phyloP scores from a whole-genome alignment of 805 yeast genomes.

The Saccharomycopsis fibuligera region DNA sequence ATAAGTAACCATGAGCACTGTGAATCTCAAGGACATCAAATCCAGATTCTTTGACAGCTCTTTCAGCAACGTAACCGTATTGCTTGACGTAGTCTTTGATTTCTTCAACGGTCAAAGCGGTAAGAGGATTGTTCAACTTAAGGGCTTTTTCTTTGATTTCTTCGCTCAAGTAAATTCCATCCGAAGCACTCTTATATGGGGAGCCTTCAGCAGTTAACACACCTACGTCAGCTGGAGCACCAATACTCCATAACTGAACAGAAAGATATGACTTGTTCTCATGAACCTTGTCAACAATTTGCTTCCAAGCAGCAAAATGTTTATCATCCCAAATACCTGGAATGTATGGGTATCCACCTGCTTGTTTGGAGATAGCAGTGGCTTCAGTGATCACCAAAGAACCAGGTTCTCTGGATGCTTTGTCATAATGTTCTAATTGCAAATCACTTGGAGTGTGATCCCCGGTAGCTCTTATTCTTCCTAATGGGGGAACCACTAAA shows the following conservation, averaged over 20 bases:
- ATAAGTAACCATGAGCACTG: conserved; percentile 55
- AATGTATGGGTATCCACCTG: conserved; percentile 37
- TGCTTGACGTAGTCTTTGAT: conserved; percentile 35
- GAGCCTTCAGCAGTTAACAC: conserved; percentile 32
- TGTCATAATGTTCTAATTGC: conserved; percentile 46
- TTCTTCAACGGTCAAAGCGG: conserved; percentile 35
- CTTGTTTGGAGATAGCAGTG: conserved; percentile 37
- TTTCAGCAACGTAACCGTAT: conserved; percentile 41
- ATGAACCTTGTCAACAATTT: conserved; percentile 44
- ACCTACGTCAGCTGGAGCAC: conserved; percentile 37
- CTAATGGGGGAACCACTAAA: conserved; percentile 44
- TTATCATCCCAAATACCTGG: conserved; percentile 46
- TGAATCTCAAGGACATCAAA: conserved; percentile 60
- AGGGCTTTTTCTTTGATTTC: conserved; percentile 32
- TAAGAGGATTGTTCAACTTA: conserved; percentile 29
- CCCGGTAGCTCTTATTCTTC: conserved; percentile 36
- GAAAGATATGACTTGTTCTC: conserved; percentile 39
- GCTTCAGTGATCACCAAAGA: conserved; percentile 58
- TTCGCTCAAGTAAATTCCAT: conserved; percentile 30
- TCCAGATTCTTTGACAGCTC: conserved; percentile 44
- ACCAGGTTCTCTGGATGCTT: conserved; percentile 50
- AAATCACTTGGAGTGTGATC: conserved; percentile 41
- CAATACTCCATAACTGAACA: conserved; percentile 49
- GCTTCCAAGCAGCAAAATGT: conserved; percentile 45
- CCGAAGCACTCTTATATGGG: conserved; percentile 36